Base-by-base conservation (phyloP, 345 rosid species). In the Triadica sebifera region DNA sequence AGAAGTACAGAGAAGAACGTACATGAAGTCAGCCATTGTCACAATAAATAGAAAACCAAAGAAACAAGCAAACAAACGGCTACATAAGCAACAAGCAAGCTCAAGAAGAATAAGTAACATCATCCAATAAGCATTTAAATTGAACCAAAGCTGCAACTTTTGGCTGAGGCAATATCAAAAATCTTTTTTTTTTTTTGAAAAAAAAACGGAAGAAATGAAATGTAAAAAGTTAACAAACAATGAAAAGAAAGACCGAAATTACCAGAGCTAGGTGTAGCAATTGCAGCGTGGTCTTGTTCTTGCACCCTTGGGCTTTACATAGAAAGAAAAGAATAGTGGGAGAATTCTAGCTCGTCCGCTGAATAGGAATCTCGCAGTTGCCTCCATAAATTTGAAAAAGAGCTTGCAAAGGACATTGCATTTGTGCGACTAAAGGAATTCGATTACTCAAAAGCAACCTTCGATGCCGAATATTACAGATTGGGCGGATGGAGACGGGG, bases 291-390 rank as follows among this genome's bases (percentile, higher is more conserved):
- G 3, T 20, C 12, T 29, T 2, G 50, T 37, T 37, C 46, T 16
- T 12, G 69, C 37, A 17, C 41, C 24, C 38, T 29, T 49, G 12
- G 34, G 49, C 50, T 61, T 61, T 73, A 73, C 49, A 73, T 73
- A 73, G 68, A 29, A 71, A 19, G 29, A 6, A 4, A 22, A 60
- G 47, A 25, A 47, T 39, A 5, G 37, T 58, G 7, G 19, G n/a
- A 57, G 74, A 37, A 52, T 34, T 51, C 8, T 4, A 11, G 22
- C 16, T 10, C 19, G 53, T 43, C 64, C 74, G 58, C 65, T 61
- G 57, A 59, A 19, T 17, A 25, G 45, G 75, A 71, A 71, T 71
- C 75, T 22, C 29, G 37, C 65, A 56, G 29, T 41, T 57, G 63
- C 38, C 49, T 45, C 56, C 29, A 16, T 19, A 46, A 59, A 58